phyloP scores from a whole-genome alignment of 257 asterid genomes.

The Ligustrum vulgare region DNA sequence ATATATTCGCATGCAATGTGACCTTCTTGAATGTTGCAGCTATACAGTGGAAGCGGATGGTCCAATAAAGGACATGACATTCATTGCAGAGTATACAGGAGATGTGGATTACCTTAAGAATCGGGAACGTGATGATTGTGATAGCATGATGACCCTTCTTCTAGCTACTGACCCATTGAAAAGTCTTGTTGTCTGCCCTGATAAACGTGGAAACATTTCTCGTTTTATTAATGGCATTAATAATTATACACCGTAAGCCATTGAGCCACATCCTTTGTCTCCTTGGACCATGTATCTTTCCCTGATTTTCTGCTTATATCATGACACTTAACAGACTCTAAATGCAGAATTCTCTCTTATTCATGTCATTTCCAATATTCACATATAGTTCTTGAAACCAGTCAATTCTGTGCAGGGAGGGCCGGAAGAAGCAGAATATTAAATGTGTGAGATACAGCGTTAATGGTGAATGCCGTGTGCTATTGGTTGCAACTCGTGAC shows the following conservation, averaged over 20 bases:
- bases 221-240: constrained; percentile 87
- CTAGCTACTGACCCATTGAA: constrained; percentile 53
- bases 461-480: constrained; percentile 62
- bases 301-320: constrained; percentile 12
- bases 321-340: neutral
- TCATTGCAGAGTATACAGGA: constrained; percentile 75
- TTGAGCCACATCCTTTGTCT: constrained; percentile 18
- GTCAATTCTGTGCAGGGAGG: constrained; percentile 59
- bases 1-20: constrained; percentile 7
- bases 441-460: constrained; percentile 77
- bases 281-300: constrained; percentile 23
- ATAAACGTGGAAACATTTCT: constrained; percentile 78
- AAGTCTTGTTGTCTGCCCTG: constrained; percentile 83
- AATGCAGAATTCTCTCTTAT: constrained; percentile 4
- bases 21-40: constrained; percentile 42
- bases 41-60: constrained; percentile 89
- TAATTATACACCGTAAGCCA: constrained; percentile 71
- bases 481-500: constrained; percentile 74
- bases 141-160: constrained; percentile 91
- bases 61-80: constrained; percentile 79
- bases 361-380: constrained; percentile 14
- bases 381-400: constrained; percentile 25
- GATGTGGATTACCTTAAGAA: constrained; percentile 78
- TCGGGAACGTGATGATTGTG: constrained; percentile 77
- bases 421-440: constrained; percentile 77